phyloP scores from a whole-genome alignment of 2,329 filamentous ascomycete species.

The Decorospora gaudefroyi region DNA sequence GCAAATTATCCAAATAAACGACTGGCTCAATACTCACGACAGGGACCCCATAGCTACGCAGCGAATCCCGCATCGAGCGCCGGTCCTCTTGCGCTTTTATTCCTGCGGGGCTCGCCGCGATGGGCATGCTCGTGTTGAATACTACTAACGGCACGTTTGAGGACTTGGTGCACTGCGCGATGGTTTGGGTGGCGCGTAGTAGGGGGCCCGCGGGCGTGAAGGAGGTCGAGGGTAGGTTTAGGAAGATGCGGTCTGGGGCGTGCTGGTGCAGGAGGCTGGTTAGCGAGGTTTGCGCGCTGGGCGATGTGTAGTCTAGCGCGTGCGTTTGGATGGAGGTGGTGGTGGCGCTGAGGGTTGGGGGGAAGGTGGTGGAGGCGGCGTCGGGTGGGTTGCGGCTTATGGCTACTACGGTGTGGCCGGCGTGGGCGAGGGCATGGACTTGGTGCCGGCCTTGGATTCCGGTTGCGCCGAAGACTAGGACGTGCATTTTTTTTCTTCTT shows the following conservation, averaged over 20 bases:
- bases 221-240: slow-evolving; percentile 39
- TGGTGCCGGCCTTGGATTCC: slow-evolving; percentile 40
- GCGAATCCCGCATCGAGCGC: slow-evolving; percentile 36
- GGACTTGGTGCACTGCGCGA: slow-evolving; percentile 26
- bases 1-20: slow-evolving; percentile 48
- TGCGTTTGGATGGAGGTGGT: slow-evolving; percentile 21
- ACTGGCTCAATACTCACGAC: slow-evolving; percentile 48
- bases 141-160: slow-evolving; percentile 24
- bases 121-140: slow-evolving; percentile 41
- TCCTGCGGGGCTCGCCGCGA: slow-evolving; percentile 26
- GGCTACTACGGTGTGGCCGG: slow-evolving; percentile 35
- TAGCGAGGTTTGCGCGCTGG: too few species aligned
- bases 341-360: too few species aligned
- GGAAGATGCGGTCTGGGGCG: slow-evolving; percentile 28
- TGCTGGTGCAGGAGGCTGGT: too few species aligned
- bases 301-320: too few species aligned
- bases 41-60: slow-evolving; percentile 38
- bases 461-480: slow-evolving; percentile 38
- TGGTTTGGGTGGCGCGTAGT: slow-evolving; percentile 27
- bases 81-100: slow-evolving; percentile 41
- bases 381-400: slow-evolving; percentile 33
- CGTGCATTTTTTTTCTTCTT: slow-evolving; percentile 22
- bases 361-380: too few species aligned
- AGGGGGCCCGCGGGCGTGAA: slow-evolving; percentile 35
- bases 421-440: slow-evolving; percentile 29